Base-by-base conservation (phyloP, 163 green algal species). In the Chlamydomonas reinhardtii region DNA sequence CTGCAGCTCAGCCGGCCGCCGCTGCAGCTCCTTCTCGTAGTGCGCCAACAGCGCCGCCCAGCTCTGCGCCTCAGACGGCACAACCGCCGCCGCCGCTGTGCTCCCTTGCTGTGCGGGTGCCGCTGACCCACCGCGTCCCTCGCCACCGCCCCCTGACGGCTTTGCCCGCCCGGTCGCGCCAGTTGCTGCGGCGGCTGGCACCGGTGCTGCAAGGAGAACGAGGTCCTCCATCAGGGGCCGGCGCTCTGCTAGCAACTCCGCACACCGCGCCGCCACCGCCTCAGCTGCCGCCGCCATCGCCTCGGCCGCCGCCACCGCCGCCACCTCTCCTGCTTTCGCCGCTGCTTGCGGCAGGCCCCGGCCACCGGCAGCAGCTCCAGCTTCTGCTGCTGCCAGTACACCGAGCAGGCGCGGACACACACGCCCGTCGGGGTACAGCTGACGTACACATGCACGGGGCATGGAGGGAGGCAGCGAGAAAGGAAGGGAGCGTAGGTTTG, bases 381-480 rank as follows among this genome's bases (percentile, higher is more conserved):
- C 31, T 0, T 31, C 74, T 6, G 54, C 2, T 19, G 56, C 19
- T n/a, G 56, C 9, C 5, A 82, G 32, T 0, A 54, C 74, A 3
- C 32, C 74, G 17, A n/a, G 20, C 32, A 82, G 74, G 32, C 74
- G 59, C 15, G 56, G 74, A 19, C 74, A 82, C 74, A 72, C 32
- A 2, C 59, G 74, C 19, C 61, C 61, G 8, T 35, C 56, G 19
- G 56, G 56, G 8, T 22, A 61, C 56, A 82, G 74, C 74, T 82
- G 74, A 48, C 39, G 8, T 48, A 8, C 39, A 48, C n/a, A 8
- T 48, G 8, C 39, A 5, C 5, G 39, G 39, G 39, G 5, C 3
- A n/a, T 22, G 24, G 20, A n/a, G 61, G 61, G 1, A 17, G 6
- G 61, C 61, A 68, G 39, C 61, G 24, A 12, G 25, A 68, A 16